These are phyloP conservation scores for Papiliotrema laurentii DNA, from an alignment of 1,284 basidiomycete genomes.

Conservation along the genomic window DNA sequence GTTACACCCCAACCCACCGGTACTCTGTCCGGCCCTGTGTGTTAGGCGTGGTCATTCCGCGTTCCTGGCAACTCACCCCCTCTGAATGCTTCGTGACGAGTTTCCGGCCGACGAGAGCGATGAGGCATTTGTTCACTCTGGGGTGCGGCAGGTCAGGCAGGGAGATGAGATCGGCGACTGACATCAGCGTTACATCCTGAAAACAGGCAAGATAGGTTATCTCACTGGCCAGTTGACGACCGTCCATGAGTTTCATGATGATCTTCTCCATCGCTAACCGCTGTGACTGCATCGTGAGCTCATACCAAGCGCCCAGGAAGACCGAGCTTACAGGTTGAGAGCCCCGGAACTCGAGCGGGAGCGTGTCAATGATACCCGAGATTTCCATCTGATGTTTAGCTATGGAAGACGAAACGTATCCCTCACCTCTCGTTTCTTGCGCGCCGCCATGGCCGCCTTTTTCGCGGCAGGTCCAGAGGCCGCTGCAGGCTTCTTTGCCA, in stretches of 20 bases:
- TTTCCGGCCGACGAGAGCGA: slow-evolving; percentile 83
- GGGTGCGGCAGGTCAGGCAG: slow-evolving; percentile 81
- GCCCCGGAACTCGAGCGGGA: slow-evolving; percentile 87
- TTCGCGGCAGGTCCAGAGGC: slow-evolving; percentile 7
- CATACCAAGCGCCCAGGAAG: background rate
- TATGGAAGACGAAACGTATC: background rate
- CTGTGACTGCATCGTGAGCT: slow-evolving; percentile 53
- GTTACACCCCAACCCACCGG: slow-evolving; percentile 28
- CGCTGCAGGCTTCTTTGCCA: slow-evolving; percentile 8
- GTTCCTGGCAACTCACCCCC: too few species aligned
- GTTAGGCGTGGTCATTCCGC: too few species aligned
- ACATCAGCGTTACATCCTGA: slow-evolving; percentile 3
- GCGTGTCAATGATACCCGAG: slow-evolving; percentile 67
- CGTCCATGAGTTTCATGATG: slow-evolving; percentile 39
- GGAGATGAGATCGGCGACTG: slow-evolving; percentile 73
- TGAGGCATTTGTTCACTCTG: slow-evolving; percentile 85
- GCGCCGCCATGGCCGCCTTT: slow-evolving; percentile 55
- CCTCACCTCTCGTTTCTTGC: slow-evolving; percentile 68
- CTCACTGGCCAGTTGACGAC: background rate
- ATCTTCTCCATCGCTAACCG: slow-evolving; percentile 72
- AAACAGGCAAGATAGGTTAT: background rate
- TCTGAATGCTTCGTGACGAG: slow-evolving; percentile 71
- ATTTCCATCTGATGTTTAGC: slow-evolving; percentile 49
- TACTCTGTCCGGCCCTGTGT: slow-evolving; percentile 15
- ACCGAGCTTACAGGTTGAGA: slow-evolving; percentile 64